Evolutionary conservation across 2,329 filamentous ascomycete species (phyloP), one percentile per base, ranked within the genome.

Genomic region (Ceratocystiopsis minuta): DNA sequence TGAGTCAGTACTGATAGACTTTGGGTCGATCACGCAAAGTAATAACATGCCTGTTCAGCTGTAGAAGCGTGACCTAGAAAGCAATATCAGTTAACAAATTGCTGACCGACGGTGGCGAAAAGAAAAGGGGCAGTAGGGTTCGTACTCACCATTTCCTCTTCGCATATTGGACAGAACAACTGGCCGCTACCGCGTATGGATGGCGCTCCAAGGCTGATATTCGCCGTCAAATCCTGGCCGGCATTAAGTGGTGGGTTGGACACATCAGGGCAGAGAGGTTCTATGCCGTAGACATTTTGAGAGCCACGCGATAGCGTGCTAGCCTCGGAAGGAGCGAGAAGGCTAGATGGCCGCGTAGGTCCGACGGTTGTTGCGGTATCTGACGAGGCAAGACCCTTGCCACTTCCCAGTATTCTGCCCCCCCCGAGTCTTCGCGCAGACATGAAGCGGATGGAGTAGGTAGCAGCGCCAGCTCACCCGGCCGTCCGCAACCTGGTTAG

Each of bases 111-210:
- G 24, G 24, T 28, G 2, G 11, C 24, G 24, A 4, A 20, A 20
- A 20, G 24, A 28, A n/a, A n/a, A 28, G 24, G 24, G 7, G 7
- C 5, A 10, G 7, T 28, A n/a, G n/a, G n/a, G n/a, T 28, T 28
- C 24, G 24, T 28, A 13, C 63, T 49, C 64, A 90, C 86, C 90
- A 98, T 98, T 60, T 95, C 87, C 62, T 96, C 92, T 52, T 78
- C 86, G 61, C 90, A 98, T 56, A 98, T 98, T n/a, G 90, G 90
- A 58, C 90, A 98, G 43, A 88, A 75, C 45, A 98, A 75, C 58
- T 72, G 72, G 50, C 70, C 73, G 43, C 74, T 69, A 39, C 63
- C 67, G 48, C 69, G 68, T 46, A 65, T 68, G 41, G 69, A 66
- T 16, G 68, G 64, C 11, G 62, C 60, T 17, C 62, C 67, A 16